These are phyloP conservation scores for Andrographis paniculata DNA, from an alignment of 305 asterid species.

Conservation along the genomic window DNA sequence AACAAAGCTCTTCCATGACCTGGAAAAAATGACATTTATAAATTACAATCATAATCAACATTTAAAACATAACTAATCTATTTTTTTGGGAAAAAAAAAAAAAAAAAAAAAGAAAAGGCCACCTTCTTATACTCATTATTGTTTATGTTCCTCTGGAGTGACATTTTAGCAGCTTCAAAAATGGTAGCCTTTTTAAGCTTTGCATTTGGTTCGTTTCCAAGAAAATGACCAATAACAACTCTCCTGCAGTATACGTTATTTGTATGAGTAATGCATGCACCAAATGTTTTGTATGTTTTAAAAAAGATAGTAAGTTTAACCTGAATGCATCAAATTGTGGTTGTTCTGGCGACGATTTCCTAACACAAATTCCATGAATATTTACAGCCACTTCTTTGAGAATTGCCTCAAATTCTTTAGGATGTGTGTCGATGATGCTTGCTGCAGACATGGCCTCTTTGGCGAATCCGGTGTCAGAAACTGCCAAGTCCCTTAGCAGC, in stretches of 20 bases:
- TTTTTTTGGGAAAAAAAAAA: background rate
- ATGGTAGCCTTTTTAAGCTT: conserved; percentile 67
- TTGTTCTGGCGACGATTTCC: conserved; percentile 65
- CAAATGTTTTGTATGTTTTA: conserved; percentile 1
- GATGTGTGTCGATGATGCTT: conserved; percentile 33
- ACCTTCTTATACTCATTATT: conserved; percentile 56
- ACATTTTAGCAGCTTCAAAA: conserved; percentile 56
- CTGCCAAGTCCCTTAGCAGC: conserved; percentile 52
- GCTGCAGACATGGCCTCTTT: conserved; percentile 53
- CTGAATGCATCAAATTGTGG: conserved; percentile 61
- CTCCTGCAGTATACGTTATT: too few relatives aligned
- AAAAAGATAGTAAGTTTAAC: conserved; percentile 27
- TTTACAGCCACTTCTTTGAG: conserved; percentile 52
- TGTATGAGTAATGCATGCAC: conserved; percentile 17
- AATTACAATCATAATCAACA: too few relatives aligned
- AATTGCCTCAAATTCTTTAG: conserved; percentile 57
- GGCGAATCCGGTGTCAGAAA: conserved; percentile 47
- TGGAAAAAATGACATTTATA: too few relatives aligned
- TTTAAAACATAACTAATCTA: too few relatives aligned
- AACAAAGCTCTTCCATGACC: conserved; percentile 67
- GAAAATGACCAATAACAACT: conserved; percentile 62
- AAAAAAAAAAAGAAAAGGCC: background rate
- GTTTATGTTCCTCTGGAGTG: conserved; percentile 38
- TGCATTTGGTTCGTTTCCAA: conserved; percentile 64
- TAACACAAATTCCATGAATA: conserved; percentile 74